A percentile compares a stretch with the other conserved stretches of the same genome.
These are phyloP conservation scores for Boehmeria nivea DNA, from an alignment of 306 rosid genomes.

Conservation along the genomic window DNA sequence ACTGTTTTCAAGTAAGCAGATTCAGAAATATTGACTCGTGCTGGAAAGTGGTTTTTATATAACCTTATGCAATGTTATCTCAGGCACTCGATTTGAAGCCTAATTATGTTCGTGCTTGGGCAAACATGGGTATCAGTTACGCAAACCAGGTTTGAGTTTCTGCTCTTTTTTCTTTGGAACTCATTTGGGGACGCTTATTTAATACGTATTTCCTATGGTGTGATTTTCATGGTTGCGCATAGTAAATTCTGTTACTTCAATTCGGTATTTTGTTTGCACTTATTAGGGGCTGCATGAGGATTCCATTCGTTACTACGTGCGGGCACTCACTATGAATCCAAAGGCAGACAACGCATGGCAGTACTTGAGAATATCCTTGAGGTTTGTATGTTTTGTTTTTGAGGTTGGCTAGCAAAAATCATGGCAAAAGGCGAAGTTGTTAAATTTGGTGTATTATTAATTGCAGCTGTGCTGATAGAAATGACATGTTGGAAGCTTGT, in stretches of 20 bases:
- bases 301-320: conserved; percentile 83
- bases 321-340: conserved; percentile 96
- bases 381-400: too few relatives aligned
- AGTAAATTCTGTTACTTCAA: too few relatives aligned
- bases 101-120: conserved; percentile 99
- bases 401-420: neutral
- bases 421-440: neutral
- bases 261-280: too few relatives aligned
- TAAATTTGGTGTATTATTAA: conserved; percentile 8
- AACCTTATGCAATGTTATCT: neutral
- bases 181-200: too few relatives aligned
- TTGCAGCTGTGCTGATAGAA: conserved; percentile 93
- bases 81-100: conserved; percentile 99
- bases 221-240: neutral
- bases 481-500: conserved; percentile 90
- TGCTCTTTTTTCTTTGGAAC: too few relatives aligned
- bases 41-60: neutral
- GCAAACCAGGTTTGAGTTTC: conserved; percentile 76
- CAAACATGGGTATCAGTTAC: conserved; percentile 97
- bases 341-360: conserved; percentile 99
- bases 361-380: conserved; percentile 85
- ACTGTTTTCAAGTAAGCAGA: too few relatives aligned
- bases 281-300: conserved; percentile 84
- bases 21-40: neutral
- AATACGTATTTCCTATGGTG: neutral